Evolutionary conservation across 768 basidiomycete genomes (phyloP).

Genomic region (Rhodotorula kratochvilovae): DNA sequence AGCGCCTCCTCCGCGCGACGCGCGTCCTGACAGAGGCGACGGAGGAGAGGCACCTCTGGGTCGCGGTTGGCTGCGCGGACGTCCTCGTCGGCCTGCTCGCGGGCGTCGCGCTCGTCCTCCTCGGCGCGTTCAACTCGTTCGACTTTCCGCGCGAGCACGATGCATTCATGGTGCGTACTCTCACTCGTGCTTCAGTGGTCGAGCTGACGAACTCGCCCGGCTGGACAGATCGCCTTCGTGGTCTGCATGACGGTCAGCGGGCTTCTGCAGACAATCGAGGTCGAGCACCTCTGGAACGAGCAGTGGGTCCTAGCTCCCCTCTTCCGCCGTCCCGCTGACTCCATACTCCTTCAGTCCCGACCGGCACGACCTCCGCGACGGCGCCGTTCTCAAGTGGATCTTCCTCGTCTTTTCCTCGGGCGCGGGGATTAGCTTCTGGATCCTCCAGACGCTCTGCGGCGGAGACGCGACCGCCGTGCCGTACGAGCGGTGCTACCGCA

Average conservation of each 20-base stretch:
- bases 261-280: constrained; percentile 17
- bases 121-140: neutral
- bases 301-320: constrained; percentile 12
- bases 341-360: constrained; percentile 10
- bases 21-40: constrained; percentile 28
- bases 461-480: neutral
- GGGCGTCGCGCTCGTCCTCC: neutral
- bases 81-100: neutral
- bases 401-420: neutral
- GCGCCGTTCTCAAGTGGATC: constrained; percentile 15
- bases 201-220: neutral
- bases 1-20: constrained; percentile 14
- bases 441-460: constrained; percentile 6
- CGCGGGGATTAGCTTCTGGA: neutral
- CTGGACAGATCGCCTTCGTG: constrained; percentile 1
- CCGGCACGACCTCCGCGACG: constrained; percentile 23
- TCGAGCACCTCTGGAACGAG: constrained; percentile 35
- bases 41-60: constrained; percentile 21
- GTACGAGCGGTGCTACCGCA: constrained; percentile 12
- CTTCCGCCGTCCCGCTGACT: neutral
- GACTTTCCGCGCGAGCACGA: neutral
- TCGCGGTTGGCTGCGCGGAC: constrained; percentile 1
- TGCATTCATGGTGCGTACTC: neutral
- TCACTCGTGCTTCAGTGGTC: neutral
- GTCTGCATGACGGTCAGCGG: constrained; percentile 1